phyloP scores from a whole-genome alignment of 306 rosid genomes.

The Lathyrus oleraceus region DNA sequence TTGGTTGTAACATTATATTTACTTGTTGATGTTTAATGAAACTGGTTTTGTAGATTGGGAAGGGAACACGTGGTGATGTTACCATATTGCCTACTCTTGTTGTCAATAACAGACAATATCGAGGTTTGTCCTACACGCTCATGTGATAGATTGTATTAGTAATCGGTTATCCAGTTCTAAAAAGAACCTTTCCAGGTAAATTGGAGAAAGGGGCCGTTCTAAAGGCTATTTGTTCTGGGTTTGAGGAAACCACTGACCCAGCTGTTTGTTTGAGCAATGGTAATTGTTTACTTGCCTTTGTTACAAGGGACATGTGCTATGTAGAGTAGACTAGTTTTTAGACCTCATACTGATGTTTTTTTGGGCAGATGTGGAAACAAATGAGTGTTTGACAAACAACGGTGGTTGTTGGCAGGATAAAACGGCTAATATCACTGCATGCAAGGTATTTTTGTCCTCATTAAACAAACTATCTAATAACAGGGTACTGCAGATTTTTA shows the following conservation, averaged over 20 bases:
- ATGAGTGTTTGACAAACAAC: slow-evolving; percentile 86
- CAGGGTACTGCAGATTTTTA: slow-evolving; percentile 9
- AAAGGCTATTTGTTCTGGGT: slow-evolving; percentile 97
- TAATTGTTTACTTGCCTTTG: slow-evolving; percentile 35
- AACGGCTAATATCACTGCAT: slow-evolving; percentile 86
- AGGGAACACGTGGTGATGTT: slow-evolving; percentile 95
- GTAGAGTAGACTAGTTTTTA: neutral
- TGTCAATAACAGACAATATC: slow-evolving; percentile 93
- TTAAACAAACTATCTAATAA: slow-evolving; percentile 25
- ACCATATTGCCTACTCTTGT: slow-evolving; percentile 98
- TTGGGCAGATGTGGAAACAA: slow-evolving; percentile 66
- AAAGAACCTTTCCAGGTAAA: slow-evolving; percentile 60
- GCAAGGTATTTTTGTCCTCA: slow-evolving; percentile 67
- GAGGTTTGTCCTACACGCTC: slow-evolving; percentile 66
- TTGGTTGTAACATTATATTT: slow-evolving; percentile 14
- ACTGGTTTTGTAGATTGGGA: slow-evolving; percentile 69
- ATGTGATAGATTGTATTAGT: too few relatives aligned
- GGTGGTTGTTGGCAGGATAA: slow-evolving; percentile 98
- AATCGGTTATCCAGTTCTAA: too few relatives aligned
- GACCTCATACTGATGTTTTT: neutral
- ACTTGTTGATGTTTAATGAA: slow-evolving; percentile 25
- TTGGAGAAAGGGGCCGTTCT: slow-evolving; percentile 91
- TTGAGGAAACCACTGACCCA: slow-evolving; percentile 98
- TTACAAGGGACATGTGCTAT: too few relatives aligned
- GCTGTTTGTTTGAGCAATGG: slow-evolving; percentile 95